These are phyloP conservation scores for Scutellaria minor DNA, from an alignment of 257 asterid species.

Conservation along the genomic window DNA sequence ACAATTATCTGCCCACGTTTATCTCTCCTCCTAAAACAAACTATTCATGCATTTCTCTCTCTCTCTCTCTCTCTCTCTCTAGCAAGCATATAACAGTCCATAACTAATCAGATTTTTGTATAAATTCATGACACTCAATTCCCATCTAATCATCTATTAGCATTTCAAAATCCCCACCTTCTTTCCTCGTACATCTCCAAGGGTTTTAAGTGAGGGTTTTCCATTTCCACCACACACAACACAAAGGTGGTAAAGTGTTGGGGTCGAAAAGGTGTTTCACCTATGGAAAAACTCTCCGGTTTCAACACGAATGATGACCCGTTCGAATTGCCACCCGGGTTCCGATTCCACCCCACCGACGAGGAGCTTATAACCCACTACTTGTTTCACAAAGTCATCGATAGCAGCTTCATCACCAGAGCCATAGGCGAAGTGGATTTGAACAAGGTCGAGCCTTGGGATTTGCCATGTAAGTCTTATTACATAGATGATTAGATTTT, in stretches of 20 bases:
- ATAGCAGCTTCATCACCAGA: conserved; percentile 43
- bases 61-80: conserved; percentile 33
- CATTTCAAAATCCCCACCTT: not conserved
- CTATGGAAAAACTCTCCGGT: conserved; percentile 37
- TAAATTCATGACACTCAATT: conserved; percentile 26
- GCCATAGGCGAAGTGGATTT: conserved; percentile 78
- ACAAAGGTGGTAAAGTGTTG: not conserved
- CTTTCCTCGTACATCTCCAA: not conserved
- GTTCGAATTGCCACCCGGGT: conserved; percentile 72
- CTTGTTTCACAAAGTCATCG: conserved; percentile 53
- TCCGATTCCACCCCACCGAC: conserved; percentile 77
- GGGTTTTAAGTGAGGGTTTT: not conserved
- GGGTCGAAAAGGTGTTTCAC: not conserved
- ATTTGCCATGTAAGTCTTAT: conserved; percentile 70
- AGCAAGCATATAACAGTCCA: not conserved
- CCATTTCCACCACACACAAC: not conserved
- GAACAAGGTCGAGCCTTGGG: conserved; percentile 87
- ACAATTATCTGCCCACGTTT: conserved; percentile 49
- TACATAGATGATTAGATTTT: not conserved
- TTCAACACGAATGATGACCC: conserved; percentile 36
- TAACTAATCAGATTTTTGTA: conserved; percentile 32
- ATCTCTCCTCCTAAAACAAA: conserved; percentile 45
- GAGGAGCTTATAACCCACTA: conserved; percentile 78
- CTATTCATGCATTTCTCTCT: conserved; percentile 52
- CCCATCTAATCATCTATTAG: conserved; percentile 28